Base-by-base conservation (phyloP, 2,329 filamentous ascomycete species). In the Colletotrichum sp. region DNA sequence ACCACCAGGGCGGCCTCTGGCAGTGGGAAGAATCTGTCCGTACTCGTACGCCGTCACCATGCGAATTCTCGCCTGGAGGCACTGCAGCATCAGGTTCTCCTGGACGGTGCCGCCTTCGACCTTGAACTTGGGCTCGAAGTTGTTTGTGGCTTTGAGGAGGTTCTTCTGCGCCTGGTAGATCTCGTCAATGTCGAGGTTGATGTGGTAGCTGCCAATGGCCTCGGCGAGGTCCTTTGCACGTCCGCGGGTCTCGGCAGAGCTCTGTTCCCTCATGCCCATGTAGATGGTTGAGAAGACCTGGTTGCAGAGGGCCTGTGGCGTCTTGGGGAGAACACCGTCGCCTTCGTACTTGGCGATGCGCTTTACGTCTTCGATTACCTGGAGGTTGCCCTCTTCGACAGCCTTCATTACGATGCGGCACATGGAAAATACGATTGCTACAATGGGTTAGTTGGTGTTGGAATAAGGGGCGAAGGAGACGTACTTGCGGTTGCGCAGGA, bases 151-250 rank as follows among this genome's bases (percentile, higher is more conserved):
- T 0, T 88, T 87, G 71, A 95, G 87, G 1, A 95, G 84, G 59
- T 88, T 88, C 78, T 90, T 91, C 68, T 92, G 86, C 0, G 93
- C 90, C 24, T 90, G 86, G 76, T 92, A 92, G 10, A 93, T 89
- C 3, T 89, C 88, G 81, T 96, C 95, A 72, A 96, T 95, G 80
- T 95, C 91, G 60, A 95, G 86, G 80, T 96, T 90, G 6, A 91
- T 88, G 81, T 97, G 95, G 80, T 95, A 93, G 18, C 90, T 88
- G 5, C 94, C 95, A 68, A 96, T 95, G 6, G 86, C 88, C 6
- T 86, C 80, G 6, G 89, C 83, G 1, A 96, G 88, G 1, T 90
- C 87, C 80, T 90, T 90, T 2, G 95, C 93, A 32, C 95, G 88
- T 63, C 89, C 87, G 12, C 94, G 87, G 0, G 94, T 96, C 78